A percentile compares a stretch with the other conserved stretches of the same genome.
These are phyloP conservation scores for Seminavis robusta DNA, from an alignment of 108 stramenopile species.

Conservation along the genomic window DNA sequence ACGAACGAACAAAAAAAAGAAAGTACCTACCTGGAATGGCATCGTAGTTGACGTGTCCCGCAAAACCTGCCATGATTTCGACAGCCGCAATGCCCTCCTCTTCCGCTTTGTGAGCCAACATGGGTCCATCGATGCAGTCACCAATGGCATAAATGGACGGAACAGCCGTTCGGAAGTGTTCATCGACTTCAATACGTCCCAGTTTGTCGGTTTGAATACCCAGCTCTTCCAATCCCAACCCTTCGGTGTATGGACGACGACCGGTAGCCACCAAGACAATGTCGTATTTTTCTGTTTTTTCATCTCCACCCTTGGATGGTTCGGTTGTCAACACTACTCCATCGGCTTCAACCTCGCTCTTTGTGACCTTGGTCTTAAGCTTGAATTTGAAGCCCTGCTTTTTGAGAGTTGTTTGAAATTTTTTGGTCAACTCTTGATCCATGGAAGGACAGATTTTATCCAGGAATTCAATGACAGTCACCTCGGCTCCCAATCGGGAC, in stretches of 20 bases:
- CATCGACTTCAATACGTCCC: slow-evolving; percentile 96
- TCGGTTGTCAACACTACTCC: slow-evolving; percentile 92
- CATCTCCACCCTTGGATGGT: slow-evolving; percentile 83
- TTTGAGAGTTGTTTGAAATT: slow-evolving; percentile 93
- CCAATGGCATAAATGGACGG: slow-evolving; percentile 96
- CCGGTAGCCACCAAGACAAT: slow-evolving; percentile 98
- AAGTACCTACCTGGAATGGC: slow-evolving; percentile 86
- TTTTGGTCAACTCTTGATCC: slow-evolving; percentile 94
- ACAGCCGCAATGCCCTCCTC: slow-evolving; percentile 98
- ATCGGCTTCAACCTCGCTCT: slow-evolving; percentile 77
- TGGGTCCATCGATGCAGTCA: slow-evolving; percentile 98
- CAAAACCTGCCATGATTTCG: slow-evolving; percentile 95
- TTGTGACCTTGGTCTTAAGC: slow-evolving; percentile 93
- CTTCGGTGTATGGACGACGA: slow-evolving; percentile 97
- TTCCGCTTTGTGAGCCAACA: slow-evolving; percentile 99
- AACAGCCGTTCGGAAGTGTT: slow-evolving; percentile 93
- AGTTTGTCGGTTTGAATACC: slow-evolving; percentile 94
- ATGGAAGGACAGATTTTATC: slow-evolving; percentile 93
- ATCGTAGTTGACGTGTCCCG: slow-evolving; percentile 99
- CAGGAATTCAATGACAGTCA: slow-evolving; percentile 98
- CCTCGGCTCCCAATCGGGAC: slow-evolving; percentile 93
- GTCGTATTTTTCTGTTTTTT: slow-evolving; percentile 75
- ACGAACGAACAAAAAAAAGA: not conserved
- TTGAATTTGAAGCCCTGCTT: slow-evolving; percentile 99
- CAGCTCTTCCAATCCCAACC: slow-evolving; percentile 92